These are phyloP conservation scores for Melampsora americana DNA, from an alignment of 1,284 basidiomycete genomes.

Conservation along the genomic window DNA sequence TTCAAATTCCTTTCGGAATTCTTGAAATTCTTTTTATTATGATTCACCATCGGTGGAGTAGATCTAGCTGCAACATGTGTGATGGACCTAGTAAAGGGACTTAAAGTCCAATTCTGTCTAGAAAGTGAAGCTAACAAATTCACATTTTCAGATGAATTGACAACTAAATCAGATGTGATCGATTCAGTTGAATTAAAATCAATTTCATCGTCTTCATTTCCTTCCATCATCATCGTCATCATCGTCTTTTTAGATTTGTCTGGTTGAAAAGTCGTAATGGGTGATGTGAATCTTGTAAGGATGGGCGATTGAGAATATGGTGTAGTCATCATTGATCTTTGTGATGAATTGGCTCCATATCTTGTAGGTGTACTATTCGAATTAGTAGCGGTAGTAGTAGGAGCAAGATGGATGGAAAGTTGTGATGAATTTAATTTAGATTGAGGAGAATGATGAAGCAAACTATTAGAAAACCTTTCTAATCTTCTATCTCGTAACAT, in stretches of 20 bases:
- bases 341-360: constrained; percentile 1
- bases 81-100: too few relatives aligned
- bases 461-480: constrained; percentile 25
- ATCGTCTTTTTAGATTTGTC: too few relatives aligned
- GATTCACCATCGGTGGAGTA: too few relatives aligned
- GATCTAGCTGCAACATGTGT: too few relatives aligned
- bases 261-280: not conserved
- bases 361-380: not conserved
- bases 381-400: not conserved
- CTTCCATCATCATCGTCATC: too few relatives aligned
- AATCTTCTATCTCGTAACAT: constrained; percentile 21
- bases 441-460: too few relatives aligned
- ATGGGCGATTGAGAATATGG: not conserved
- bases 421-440: too few relatives aligned
- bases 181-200: too few relatives aligned
- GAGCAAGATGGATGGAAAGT: not conserved
- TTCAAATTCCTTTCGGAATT: too few relatives aligned
- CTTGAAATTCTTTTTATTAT: too few relatives aligned
- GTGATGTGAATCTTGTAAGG: constrained; percentile 2
- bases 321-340: constrained; percentile 14
- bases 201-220: not conserved
- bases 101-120: constrained; percentile 31
- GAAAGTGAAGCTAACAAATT: constrained; percentile 29
- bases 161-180: too few relatives aligned
- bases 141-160: not conserved